These are phyloP conservation scores for Mucor circinelloides DNA, from an alignment of 371 early-diverging fungal species.

Conservation along the genomic window DNA sequence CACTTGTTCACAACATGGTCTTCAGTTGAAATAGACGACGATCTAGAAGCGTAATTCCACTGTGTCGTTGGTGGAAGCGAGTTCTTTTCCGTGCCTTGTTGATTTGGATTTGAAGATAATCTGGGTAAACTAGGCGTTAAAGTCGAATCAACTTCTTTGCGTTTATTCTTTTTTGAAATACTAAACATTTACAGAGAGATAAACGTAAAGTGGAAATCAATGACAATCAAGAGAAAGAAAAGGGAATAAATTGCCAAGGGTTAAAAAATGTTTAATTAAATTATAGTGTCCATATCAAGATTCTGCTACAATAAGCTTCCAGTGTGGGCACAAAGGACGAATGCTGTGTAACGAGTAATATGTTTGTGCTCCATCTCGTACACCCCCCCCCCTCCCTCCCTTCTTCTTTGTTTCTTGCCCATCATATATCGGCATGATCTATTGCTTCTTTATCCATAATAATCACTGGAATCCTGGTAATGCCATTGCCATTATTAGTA, in stretches of 20 bases:
- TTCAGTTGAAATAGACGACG: conserved; percentile 27
- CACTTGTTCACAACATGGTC: conserved; percentile 1
- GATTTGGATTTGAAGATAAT: conserved; percentile 3
- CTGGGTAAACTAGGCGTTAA: conserved; percentile 21
- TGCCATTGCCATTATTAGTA: no score
- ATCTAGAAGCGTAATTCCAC: conserved; percentile 25
- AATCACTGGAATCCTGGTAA: no score
- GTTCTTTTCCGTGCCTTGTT: conserved; percentile 10
- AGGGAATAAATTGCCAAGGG: background rate
- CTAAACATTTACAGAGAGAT: conserved; percentile 25
- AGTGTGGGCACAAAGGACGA: background rate
- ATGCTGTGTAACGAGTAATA: background rate
- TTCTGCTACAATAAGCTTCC: background rate
- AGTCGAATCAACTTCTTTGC: conserved; percentile 20
- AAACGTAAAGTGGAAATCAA: background rate
- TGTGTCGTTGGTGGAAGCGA: conserved; percentile 18
- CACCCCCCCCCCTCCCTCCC: no score
- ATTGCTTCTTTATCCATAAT: no score
- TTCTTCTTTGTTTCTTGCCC: background rate
- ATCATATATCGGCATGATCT: no score
- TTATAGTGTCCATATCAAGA: background rate
- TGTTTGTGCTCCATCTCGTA: background rate
- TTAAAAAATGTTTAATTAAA: background rate
- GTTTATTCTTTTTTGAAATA: conserved; percentile 25
- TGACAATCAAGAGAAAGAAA: background rate